Evolutionary conservation across 345 rosid species (phyloP), one percentile per base, ranked within the genome.

Genomic region (Populus deltoides): DNA sequence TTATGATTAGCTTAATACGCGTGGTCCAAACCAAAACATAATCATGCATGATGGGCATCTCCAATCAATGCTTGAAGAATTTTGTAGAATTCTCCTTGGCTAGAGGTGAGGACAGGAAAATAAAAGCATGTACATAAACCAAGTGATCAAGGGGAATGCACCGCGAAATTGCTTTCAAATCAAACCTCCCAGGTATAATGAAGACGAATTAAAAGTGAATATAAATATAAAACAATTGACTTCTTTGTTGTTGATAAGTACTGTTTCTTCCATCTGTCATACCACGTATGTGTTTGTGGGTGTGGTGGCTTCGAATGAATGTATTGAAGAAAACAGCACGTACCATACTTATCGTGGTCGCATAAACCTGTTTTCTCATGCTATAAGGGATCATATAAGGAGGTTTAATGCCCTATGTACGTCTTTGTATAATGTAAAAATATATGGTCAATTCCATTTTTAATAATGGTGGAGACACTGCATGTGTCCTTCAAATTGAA

Each of bases 401-500:
- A 55, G 55, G 35, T 8, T 31, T 22, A 35, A 20, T 49, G 71
- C 36, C n/a, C 51, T 3, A 0, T 6, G 59, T 53, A 53, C 59
- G 3, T 22, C 22, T 57, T 1, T 33, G 7, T 27, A 33, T 66
- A 66, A 31, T 59, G 6, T 33, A 12, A 18, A 61, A 38, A 11
- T 63, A 61, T 49, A 11, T 63, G 4, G 76, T 62, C 75, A 80
- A 59, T 70, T 73, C 70, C 24, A 62, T 24, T 78, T 12, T 72
- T 39, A 49, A 80, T 67, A 17, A 20, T 66, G 38, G 31, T 29
- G 24, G 76, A 79, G 86, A 79, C 86, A 79, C 13, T 13, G 55
- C 86, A 82, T 80, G 84, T 82, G 87, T 15, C 66, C 69, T 31
- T 47, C 25, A 24, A 24, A 15, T 72, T 68, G 25, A 10, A 67